phyloP scores from a whole-genome alignment of 768 basidiomycete species.

The Rossbeevera mucosa region DNA sequence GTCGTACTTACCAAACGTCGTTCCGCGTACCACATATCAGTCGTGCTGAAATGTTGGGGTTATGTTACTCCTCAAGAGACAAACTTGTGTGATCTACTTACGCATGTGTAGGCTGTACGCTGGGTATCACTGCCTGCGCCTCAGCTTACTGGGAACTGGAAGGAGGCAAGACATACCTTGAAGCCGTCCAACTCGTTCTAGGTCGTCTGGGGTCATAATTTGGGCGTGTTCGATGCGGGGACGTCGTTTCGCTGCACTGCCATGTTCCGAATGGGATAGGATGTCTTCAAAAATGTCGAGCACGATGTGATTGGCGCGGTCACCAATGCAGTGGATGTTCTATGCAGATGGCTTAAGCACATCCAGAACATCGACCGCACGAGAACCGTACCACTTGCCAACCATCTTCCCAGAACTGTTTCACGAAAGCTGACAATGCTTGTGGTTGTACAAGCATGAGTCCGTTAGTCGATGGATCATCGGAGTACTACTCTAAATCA shows the following conservation, averaged over 20 bases:
- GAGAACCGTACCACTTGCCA: slow-evolving; percentile 74
- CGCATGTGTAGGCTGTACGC: slow-evolving; percentile 92
- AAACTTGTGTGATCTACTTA: slow-evolving; percentile 34
- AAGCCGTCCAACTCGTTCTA: slow-evolving; percentile 63
- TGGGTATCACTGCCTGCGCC: slow-evolving; percentile 65
- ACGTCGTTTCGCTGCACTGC: slow-evolving; percentile 41
- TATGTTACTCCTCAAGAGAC: background rate
- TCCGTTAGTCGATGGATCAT: slow-evolving; percentile 68
- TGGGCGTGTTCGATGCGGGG: slow-evolving; percentile 93
- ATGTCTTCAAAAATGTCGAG: slow-evolving; percentile 79
- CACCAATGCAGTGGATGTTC: slow-evolving; percentile 89
- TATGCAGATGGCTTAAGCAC: slow-evolving; percentile 27
- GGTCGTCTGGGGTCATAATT: slow-evolving; percentile 68
- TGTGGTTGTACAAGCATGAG: slow-evolving; percentile 59
- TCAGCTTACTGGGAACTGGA: background rate
- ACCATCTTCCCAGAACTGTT: slow-evolving; percentile 62
- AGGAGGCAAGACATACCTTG: slow-evolving; percentile 50
- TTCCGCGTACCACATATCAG: slow-evolving; percentile 93
- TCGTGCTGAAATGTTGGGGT: slow-evolving; percentile 47
- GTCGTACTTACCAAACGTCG: slow-evolving; percentile 52
- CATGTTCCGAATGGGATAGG: slow-evolving; percentile 29
- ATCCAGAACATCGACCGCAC: background rate
- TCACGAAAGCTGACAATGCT: slow-evolving; percentile 49
- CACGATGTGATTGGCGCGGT: slow-evolving; percentile 78
- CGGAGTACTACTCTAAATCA: slow-evolving; percentile 50